Conservation (phyloP, 495 filamentous ascomycete species). For the Penicillium fimorum region DNA sequence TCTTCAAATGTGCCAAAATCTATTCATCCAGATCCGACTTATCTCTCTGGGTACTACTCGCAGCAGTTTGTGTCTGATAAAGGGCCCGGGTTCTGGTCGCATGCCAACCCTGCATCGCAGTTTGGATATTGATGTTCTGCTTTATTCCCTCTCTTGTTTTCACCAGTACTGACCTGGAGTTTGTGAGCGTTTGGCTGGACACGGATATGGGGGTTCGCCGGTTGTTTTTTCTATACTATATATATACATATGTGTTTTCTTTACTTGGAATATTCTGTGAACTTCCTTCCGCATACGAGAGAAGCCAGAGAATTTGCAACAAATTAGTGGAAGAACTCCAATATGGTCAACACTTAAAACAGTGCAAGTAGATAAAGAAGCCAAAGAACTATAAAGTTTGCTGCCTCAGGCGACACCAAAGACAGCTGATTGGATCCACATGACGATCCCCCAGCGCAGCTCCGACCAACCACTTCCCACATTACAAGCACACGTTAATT, state of each 20-base stretch:
- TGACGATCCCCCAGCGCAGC: conserved; percentile 7
- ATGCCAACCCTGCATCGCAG: conserved; percentile 11
- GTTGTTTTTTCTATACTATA: neutral
- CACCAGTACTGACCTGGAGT: neutral
- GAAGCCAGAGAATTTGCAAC: neutral
- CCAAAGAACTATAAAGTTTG: neutral
- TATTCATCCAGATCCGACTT: conserved; percentile 11
- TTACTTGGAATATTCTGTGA: neutral
- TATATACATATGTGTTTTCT: neutral
- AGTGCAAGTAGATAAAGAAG: neutral
- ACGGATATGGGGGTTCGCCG: neutral
- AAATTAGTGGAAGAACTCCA: neutral
- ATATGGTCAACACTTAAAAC: neutral
- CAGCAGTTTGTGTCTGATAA: conserved; percentile 20
- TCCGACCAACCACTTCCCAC: conserved; percentile 16
- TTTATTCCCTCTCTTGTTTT: conserved; percentile 2
- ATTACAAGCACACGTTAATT: conserved; percentile 9
- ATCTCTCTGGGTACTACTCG: conserved; percentile 18
- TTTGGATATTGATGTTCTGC: conserved; percentile 20
- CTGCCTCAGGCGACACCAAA: conserved; percentile 6
- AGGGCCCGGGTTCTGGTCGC: conserved; percentile 19
- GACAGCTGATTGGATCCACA: neutral
- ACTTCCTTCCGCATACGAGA: neutral
- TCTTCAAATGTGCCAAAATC: conserved; percentile 10
- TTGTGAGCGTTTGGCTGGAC: conserved; percentile 5